Evolutionary conservation across 352 stramenopile species (phyloP), one percentile per base, ranked within the genome.

Genomic region (Phytophthora tubulina): DNA sequence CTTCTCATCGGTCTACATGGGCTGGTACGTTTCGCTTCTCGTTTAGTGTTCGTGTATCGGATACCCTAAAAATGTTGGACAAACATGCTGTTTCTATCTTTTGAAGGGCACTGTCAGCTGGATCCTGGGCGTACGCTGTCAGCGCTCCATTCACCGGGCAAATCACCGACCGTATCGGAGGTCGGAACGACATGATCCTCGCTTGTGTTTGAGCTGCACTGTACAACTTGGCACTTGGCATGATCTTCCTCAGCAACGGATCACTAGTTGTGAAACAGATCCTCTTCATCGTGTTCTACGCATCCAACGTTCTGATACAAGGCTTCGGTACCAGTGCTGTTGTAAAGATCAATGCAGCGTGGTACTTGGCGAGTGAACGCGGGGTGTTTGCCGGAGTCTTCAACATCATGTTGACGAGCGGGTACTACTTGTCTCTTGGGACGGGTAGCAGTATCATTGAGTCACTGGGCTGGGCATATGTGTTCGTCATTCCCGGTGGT

Each of bases 321-420:
- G 82, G 84, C 33, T 94, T 92, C 46, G 86, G 86, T n/a, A 92
- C 84, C 14, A 94, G 86, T 58, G 86, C 82, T 33, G 86, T 91
- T n/a, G 84, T 94, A n/a, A 94, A 94, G 75, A 94, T 94, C 72
- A 92, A 94, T 50, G 86, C 82, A 0, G 85, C 82, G 54, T 92
- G 86, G 86, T 94, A 92, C 67, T 33, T 71, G 15, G 72, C 81
- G 4, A 90, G 63, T 54, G 86, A 94, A 73, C 81, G 84, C 21
- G 84, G 86, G 0, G 70, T 91, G 44, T 94, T 94, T 65, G 74
- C 86, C 0, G 86, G 84, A 3, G 78, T 94, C 1, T 94, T 92
- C 75, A 94, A 94, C 75, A 84, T 88, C 66, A 90, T 92, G 76
- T 78, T 94, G 46, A 92, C 81, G 14, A 92, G 79, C 36, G 86